These are phyloP conservation scores for Euphorbia peplus DNA, from an alignment of 345 rosid species.

Conservation along the genomic window DNA sequence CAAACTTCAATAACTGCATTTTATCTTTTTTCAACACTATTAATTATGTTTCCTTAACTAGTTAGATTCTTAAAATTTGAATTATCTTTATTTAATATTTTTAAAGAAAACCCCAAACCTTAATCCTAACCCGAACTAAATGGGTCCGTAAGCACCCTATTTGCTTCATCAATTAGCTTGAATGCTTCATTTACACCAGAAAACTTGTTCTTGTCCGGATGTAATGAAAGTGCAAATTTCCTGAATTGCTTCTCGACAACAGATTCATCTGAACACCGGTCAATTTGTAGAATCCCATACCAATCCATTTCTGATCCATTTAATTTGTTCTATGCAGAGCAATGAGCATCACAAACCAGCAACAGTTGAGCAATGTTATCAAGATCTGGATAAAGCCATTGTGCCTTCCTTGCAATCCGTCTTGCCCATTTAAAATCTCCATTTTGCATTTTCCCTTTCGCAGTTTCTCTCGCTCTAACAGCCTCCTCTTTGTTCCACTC, in stretches of 20 bases:
- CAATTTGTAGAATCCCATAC: constrained; percentile 79
- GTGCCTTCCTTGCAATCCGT: constrained; percentile 59
- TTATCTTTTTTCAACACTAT: too few relatives aligned
- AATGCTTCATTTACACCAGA: constrained; percentile 92
- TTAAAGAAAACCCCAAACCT: too few relatives aligned
- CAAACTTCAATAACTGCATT: too few relatives aligned
- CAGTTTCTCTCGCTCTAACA: constrained; percentile 53
- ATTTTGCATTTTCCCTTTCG: constrained; percentile 54
- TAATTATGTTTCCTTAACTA: too few relatives aligned
- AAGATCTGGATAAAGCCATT: constrained; percentile 53
- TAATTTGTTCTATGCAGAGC: constrained; percentile 47
- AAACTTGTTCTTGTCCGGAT: constrained; percentile 89
- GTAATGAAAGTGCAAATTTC: constrained; percentile 77
- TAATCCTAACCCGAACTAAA: too few relatives aligned
- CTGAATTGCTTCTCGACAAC: constrained; percentile 76
- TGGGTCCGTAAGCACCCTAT: constrained; percentile 56
- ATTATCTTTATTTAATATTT: too few relatives aligned
- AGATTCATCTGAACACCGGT: constrained; percentile 44
- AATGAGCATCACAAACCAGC: constrained; percentile 73
- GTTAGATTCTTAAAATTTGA: too few relatives aligned
- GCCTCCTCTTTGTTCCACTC: constrained; percentile 96
- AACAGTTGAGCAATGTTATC: constrained; percentile 64
- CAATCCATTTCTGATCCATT: constrained; percentile 64
- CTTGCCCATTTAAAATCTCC: constrained; percentile 58
- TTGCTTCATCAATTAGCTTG: constrained; percentile 79